A percentile compares a stretch with the other conserved stretches of the same genome.
phyloP scores from a whole-genome alignment of 2,329 filamentous ascomycete genomes.

The Hypoxylon sp. region DNA sequence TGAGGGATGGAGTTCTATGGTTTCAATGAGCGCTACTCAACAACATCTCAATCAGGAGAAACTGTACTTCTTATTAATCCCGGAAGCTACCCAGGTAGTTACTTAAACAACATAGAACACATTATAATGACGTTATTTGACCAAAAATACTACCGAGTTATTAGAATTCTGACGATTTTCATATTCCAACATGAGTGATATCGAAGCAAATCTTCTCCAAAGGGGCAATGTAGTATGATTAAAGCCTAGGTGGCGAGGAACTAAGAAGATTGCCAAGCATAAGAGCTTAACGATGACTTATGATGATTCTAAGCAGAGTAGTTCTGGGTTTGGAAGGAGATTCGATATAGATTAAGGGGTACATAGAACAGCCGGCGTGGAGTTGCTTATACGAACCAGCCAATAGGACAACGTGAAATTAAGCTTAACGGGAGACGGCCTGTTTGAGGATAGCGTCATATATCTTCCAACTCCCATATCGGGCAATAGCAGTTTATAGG shows the following conservation, averaged over 20 bases:
- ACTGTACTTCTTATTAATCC: neutral
- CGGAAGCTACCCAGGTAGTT: neutral
- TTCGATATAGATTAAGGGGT: constrained; percentile 8
- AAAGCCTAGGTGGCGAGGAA: neutral
- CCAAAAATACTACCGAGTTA: neutral
- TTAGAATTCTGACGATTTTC: neutral
- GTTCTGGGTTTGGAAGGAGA: constrained; percentile 28
- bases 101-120: neutral
- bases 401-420: constrained; percentile 8
- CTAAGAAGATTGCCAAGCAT: neutral
- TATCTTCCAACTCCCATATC: constrained; percentile 9
- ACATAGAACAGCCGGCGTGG: neutral
- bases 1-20: neutral
- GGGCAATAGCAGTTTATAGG: constrained; percentile 1
- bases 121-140: neutral
- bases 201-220: neutral
- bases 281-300: neutral
- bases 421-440: constrained; percentile 3
- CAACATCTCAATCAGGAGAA: neutral
- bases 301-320: constrained; percentile 1
- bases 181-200: neutral
- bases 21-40: neutral
- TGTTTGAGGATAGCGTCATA: constrained; percentile 12
- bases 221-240: neutral
- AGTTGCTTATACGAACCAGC: constrained; percentile 24